Conservation (phyloP, 1,284 basidiomycete genomes). For the Moesziomyces aphidis region DNA sequence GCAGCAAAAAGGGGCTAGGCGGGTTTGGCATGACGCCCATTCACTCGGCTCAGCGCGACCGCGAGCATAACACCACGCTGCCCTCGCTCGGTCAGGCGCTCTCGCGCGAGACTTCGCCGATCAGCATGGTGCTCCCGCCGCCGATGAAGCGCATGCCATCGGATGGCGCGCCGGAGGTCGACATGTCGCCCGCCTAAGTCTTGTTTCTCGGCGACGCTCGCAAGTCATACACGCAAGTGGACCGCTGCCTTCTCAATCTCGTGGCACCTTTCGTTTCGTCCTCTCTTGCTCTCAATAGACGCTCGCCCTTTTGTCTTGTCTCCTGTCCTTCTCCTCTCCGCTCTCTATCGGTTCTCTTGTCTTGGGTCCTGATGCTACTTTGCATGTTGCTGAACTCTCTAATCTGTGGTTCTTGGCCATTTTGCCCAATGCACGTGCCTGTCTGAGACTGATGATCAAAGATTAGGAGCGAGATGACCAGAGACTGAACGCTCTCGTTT, state of each 20-base stretch:
- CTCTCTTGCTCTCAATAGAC: not conserved
- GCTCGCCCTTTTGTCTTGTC: not conserved
- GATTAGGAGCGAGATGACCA: no score
- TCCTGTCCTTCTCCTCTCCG: not conserved
- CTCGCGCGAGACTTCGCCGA: slow-evolving; percentile 35
- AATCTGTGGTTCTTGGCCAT: not conserved
- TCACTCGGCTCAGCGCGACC: slow-evolving; percentile 37
- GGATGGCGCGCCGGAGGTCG: slow-evolving; percentile 33
- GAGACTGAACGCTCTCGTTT: no score
- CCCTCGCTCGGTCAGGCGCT: slow-evolving; percentile 44
- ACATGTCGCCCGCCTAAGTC: slow-evolving; percentile 35
- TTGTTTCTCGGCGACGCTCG: not conserved
- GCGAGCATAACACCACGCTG: slow-evolving; percentile 18
- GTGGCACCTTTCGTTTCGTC: not conserved
- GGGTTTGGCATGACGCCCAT: slow-evolving; percentile 50
- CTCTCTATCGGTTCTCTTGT: not conserved
- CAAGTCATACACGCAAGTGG: not conserved
- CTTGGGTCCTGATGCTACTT: not conserved
- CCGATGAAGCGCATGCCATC: slow-evolving; percentile 40
- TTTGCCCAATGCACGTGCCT: no score
- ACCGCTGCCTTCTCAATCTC: not conserved
- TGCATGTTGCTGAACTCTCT: not conserved
- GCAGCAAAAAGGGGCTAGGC: slow-evolving; percentile 24
- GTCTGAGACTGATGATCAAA: no score
- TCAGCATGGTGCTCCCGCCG: slow-evolving; percentile 47